Conservation (phyloP, 345 rosid genomes). For the Eucalyptus coolabah region DNA sequence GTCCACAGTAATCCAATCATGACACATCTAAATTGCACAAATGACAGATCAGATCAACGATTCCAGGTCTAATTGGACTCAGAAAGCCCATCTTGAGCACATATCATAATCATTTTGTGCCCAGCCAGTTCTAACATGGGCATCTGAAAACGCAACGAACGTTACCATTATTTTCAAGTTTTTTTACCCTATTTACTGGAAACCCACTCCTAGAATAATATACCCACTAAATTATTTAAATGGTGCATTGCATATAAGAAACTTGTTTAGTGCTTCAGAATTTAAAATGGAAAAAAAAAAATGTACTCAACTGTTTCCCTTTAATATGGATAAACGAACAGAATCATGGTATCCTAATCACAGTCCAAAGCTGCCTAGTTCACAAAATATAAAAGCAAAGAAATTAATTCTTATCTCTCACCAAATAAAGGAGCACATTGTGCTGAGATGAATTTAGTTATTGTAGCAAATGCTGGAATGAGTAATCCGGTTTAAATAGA, state of each 20-base stretch:
- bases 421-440: neutral
- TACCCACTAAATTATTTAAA: neutral
- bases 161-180: neutral
- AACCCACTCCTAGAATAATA: neutral
- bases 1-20: neutral
- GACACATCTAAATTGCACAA: neutral
- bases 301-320: neutral
- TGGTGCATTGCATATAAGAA: neutral
- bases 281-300: neutral
- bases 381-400: neutral
- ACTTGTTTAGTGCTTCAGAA: neutral
- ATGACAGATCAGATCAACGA: neutral
- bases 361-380: neutral
- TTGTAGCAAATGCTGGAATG: neutral
- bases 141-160: neutral
- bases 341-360: neutral
- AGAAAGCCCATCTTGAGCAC: neutral
- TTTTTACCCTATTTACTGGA: neutral
- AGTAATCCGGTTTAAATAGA: neutral
- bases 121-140: neutral
- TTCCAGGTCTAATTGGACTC: neutral
- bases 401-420: neutral
- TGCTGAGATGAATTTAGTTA: neutral
- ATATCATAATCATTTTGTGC: neutral
- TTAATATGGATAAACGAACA: neutral